A percentile compares a stretch with the other conserved stretches of the same genome.
Evolutionary conservation across 2,329 filamentous ascomycete species (phyloP).

Genomic region (Sclerotinia subarctica): DNA sequence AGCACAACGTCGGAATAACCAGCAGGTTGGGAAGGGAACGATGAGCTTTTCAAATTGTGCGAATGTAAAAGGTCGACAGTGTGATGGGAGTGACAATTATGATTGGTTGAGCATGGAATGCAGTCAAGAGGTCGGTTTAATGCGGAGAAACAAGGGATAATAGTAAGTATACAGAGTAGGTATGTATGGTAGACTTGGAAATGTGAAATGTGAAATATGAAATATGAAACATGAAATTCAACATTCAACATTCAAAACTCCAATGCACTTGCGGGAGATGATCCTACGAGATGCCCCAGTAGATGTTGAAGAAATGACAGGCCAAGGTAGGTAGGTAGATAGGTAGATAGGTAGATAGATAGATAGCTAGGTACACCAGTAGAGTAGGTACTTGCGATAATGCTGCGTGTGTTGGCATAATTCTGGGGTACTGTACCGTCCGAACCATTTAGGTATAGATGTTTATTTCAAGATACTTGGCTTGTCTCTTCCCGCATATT

Average conservation of each 20-base stretch:
- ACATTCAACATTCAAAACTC: no score
- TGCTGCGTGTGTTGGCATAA: constrained; percentile 3
- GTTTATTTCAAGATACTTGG: constrained; percentile 1
- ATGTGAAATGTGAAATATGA: neutral
- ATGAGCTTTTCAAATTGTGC: neutral
- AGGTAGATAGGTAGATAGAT: no score
- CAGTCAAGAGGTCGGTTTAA: neutral
- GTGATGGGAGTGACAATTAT: neutral
- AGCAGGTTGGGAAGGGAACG: neutral
- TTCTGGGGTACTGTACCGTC: neutral
- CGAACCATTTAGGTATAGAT: neutral
- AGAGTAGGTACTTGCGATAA: neutral
- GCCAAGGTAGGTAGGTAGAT: neutral
- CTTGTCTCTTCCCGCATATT: neutral
- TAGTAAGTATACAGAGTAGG: neutral
- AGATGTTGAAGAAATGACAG: neutral
- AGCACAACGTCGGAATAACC: neutral
- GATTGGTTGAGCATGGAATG: neutral
- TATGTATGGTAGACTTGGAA: neutral
- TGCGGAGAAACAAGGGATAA: neutral
- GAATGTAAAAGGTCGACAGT: neutral
- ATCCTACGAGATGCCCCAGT: neutral
- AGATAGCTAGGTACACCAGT: no score
- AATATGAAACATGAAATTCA: no score
- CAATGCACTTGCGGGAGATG: neutral